These are phyloP conservation scores for Backusella tarrabulga DNA, from an alignment of 192 early-diverging fungal genomes.

Conservation along the genomic window DNA sequence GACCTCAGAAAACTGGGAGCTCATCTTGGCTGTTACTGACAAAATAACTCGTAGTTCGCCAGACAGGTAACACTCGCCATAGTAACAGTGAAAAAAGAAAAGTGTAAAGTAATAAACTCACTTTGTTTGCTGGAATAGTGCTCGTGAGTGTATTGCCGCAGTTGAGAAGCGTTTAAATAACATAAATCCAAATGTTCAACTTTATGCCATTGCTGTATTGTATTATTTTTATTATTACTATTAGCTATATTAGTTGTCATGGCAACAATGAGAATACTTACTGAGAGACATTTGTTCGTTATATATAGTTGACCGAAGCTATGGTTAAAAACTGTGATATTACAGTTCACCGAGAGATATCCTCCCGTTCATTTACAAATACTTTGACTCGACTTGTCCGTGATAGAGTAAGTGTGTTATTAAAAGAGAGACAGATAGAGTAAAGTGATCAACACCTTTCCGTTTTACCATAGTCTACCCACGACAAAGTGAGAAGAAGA, in stretches of 20 bases:
- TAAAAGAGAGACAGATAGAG: neutral
- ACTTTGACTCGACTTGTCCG: slow-evolving; percentile 72
- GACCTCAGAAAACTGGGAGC: slow-evolving; percentile 92
- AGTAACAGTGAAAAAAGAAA: neutral
- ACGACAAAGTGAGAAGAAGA: slow-evolving; percentile 77
- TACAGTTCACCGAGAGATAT: slow-evolving; percentile 78
- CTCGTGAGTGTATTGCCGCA: slow-evolving; percentile 65
- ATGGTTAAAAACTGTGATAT: slow-evolving; percentile 90
- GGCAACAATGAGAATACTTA: neutral
- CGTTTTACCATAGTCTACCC: slow-evolving; percentile 48
- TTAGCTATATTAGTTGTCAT: neutral
- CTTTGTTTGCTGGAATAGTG: slow-evolving; percentile 40
- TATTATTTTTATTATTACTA: neutral
- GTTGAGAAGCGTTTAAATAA: slow-evolving; percentile 70
- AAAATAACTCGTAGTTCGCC: slow-evolving; percentile 50
- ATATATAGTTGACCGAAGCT: slow-evolving; percentile 71
- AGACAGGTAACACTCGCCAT: slow-evolving; percentile 39
- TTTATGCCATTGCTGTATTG: slow-evolving; percentile 62
- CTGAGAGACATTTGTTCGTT: neutral
- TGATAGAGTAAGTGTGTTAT: slow-evolving; percentile 50
- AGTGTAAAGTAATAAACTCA: neutral
- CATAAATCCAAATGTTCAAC: slow-evolving; percentile 83
- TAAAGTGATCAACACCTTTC: neutral
- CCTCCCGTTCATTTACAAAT: slow-evolving; percentile 82
- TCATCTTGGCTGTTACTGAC: slow-evolving; percentile 74